Evolutionary conservation across 139 green algal species (phyloP).

Genomic region (Volvox reticuliferus): DNA sequence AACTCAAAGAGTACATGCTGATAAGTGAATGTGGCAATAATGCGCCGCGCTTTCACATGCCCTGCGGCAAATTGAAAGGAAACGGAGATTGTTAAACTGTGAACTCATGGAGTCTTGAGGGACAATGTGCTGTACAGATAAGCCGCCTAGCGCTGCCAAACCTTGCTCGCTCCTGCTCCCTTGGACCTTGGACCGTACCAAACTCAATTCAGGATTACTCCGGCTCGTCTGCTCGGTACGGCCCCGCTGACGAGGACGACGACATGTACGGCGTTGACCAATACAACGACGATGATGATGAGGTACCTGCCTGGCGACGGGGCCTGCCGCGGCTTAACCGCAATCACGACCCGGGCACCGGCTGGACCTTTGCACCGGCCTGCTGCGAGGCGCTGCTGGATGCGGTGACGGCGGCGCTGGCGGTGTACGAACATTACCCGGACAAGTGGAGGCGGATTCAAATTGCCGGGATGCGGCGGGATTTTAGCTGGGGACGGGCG

Average conservation of each 20-base stretch:
- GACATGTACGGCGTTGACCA: not conserved
- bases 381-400: slow-evolving; percentile 64
- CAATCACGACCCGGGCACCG: slow-evolving; percentile 62
- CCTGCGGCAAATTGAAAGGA: too few species aligned
- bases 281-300: not conserved
- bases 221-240: not conserved
- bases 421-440: slow-evolving; percentile 66
- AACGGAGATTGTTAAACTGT: too few species aligned
- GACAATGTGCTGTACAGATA: too few species aligned
- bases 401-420: slow-evolving; percentile 68
- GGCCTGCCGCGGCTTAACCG: not conserved
- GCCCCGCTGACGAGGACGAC: not conserved
- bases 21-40: too few species aligned
- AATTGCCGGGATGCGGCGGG: slow-evolving; percentile 75
- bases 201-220: slow-evolving; percentile 21
- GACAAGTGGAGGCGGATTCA: slow-evolving; percentile 70
- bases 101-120: too few species aligned
- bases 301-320: not conserved
- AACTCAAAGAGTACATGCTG: too few species aligned
- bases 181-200: too few species aligned
- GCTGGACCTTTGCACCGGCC: slow-evolving; percentile 80
- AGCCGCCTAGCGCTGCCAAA: too few species aligned
- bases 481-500: slow-evolving; percentile 80
- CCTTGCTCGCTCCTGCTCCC: too few species aligned
- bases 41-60: too few species aligned